These are phyloP conservation scores for Luvunga scandens DNA, from an alignment of 345 rosid species.

Conservation along the genomic window DNA sequence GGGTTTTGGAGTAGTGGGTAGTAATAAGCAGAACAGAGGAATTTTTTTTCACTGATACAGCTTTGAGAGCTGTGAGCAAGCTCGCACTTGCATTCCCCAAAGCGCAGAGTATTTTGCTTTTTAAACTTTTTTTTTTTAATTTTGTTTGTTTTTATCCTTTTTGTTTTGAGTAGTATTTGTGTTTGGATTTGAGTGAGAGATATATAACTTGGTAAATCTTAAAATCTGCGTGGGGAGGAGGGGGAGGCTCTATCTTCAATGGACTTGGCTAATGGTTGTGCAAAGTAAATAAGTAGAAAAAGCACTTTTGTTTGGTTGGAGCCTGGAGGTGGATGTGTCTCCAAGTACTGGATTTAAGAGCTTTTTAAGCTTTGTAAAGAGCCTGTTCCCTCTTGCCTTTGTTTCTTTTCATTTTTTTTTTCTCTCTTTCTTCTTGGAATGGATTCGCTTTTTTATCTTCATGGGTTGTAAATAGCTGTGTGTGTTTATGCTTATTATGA, in stretches of 20 bases:
- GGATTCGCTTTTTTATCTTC: conserved; percentile 25
- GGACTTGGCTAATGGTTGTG: conserved; percentile 15
- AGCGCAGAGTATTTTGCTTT: conserved; percentile 30
- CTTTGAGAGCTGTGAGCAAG: conserved; percentile 60
- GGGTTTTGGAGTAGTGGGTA: conserved; percentile 34
- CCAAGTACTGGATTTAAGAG: conserved; percentile 23
- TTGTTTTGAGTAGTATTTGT: conserved; percentile 31
- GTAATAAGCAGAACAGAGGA: conserved; percentile 31
- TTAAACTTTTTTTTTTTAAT: neutral
- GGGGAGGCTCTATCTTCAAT: conserved; percentile 28
- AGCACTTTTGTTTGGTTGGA: conserved; percentile 25
- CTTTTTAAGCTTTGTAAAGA: conserved; percentile 18
- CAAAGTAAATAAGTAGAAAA: conserved; percentile 8
- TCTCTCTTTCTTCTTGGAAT: conserved; percentile 10
- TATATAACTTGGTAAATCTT: neutral
- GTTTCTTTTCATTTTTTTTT: no score
- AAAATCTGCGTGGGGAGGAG: neutral
- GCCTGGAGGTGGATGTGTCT: conserved; percentile 22
- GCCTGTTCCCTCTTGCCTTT: neutral
- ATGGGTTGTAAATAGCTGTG: neutral
- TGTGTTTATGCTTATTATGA: neutral
- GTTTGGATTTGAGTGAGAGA: conserved; percentile 17
- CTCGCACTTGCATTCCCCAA: conserved; percentile 52
- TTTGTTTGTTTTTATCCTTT: conserved; percentile 19
- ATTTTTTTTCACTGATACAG: conserved; percentile 26